A percentile compares a stretch with the other conserved stretches of the same genome.
Conservation (phyloP, 345 rosid species). For the Raphanus sativus region DNA sequence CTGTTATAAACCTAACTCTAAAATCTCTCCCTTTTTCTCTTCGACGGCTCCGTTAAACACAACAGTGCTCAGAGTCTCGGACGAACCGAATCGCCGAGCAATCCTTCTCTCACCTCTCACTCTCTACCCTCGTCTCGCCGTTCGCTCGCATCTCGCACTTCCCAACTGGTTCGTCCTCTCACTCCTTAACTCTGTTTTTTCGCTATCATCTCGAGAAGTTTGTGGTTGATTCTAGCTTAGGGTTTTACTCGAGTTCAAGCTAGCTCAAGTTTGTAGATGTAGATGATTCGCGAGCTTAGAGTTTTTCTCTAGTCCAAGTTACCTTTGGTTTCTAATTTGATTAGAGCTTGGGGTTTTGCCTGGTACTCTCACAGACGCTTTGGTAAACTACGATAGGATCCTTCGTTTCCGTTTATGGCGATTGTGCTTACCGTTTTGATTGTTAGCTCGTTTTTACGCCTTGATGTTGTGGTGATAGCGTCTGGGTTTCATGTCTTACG, state of each 20-base stretch:
- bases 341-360: background rate
- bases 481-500: background rate
- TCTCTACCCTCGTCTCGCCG: background rate
- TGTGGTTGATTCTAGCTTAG: background rate
- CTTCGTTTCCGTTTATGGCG: background rate
- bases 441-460: background rate
- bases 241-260: background rate
- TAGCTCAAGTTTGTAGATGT: background rate
- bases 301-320: conserved; percentile 1
- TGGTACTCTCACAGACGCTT: background rate
- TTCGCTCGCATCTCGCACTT: background rate
- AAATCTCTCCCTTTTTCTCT: background rate
- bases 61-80: conserved; percentile 12
- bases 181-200: background rate
- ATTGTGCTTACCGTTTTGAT: background rate
- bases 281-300: background rate
- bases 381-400: background rate
- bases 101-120: background rate
- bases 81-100: conserved; percentile 14
- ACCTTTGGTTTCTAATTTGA: background rate
- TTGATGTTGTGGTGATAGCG: background rate
- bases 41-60: conserved; percentile 17
- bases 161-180: conserved; percentile 11
- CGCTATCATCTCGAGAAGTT: background rate
- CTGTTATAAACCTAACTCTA: conserved; percentile 19